Evolutionary conservation across 1,139 yeast genomes (phyloP).

Genomic region (Hansenula sp.): DNA sequence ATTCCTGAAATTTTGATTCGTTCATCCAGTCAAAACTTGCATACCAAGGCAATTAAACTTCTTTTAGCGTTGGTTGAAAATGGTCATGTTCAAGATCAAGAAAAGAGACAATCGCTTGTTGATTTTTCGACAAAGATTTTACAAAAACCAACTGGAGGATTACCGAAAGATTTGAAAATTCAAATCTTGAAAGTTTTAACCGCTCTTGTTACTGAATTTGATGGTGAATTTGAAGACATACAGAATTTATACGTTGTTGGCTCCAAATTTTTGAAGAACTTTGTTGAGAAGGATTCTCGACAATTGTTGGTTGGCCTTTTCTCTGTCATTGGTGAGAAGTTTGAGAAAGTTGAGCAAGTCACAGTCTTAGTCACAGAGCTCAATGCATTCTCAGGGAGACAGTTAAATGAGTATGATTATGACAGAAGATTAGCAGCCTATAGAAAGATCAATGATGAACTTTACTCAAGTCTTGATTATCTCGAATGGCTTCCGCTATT

Average conservation of each 20-base stretch:
- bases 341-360: slow-evolving; percentile 40
- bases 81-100: slow-evolving; percentile 54
- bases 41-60: slow-evolving; percentile 48
- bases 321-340: slow-evolving; percentile 51
- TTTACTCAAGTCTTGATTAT: slow-evolving; percentile 40
- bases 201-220: slow-evolving; percentile 47
- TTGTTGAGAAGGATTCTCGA: slow-evolving; percentile 59
- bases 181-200: slow-evolving; percentile 58
- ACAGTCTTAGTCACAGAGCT: slow-evolving; percentile 55
- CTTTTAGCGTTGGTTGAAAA: slow-evolving; percentile 55
- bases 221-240: slow-evolving; percentile 51
- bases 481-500: slow-evolving; percentile 80
- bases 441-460: slow-evolving; percentile 55
- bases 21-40: slow-evolving; percentile 44
- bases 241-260: slow-evolving; percentile 50
- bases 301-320: slow-evolving; percentile 58
- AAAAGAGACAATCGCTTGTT: slow-evolving; percentile 52
- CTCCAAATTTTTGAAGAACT: slow-evolving; percentile 56
- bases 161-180: slow-evolving; percentile 52
- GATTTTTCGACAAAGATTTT: slow-evolving; percentile 58
- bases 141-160: slow-evolving; percentile 55
- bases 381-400: slow-evolving; percentile 61
- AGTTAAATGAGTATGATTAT: slow-evolving; percentile 77
- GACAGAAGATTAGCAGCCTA: slow-evolving; percentile 70
- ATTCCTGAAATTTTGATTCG: slow-evolving; percentile 47